Base-by-base conservation (phyloP, 805 yeast genomes). In the Crinitomyces ghanaensis region DNA sequence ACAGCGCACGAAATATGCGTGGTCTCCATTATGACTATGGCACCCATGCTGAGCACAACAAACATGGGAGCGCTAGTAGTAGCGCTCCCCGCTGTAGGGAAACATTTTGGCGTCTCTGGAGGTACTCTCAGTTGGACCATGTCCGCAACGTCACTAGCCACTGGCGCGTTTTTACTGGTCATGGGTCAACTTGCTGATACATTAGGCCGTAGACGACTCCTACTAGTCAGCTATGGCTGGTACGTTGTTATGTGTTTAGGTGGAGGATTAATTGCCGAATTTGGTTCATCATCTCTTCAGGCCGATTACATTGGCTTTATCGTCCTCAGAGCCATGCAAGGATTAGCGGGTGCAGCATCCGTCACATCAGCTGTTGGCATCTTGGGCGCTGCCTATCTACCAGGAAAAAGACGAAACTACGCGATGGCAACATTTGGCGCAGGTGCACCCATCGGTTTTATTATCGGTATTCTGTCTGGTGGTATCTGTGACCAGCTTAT, bases 341-440 rank as follows among this genome's bases (percentile, higher is more conserved):
- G 72, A n/a, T 57, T 62, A 2, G 46, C 54, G 25, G 56, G 63
- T 19, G 65, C 68, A 2, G 63, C 67, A 30, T 57, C 60, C 3
- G 60, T 66, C 1, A 68, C 72, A 3, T 62, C 70, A 3, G 61
- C 66, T 19, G 68, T 67, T 4, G 72, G 71, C 2, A 53, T 65
- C 29, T 39, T 66, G 1, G 68, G 70, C 1, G 48, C 67, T 4
- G 52, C 51, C 5, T 67, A 67, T 38, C 46, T 45, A 20, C 59
- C 63, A 19, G 59, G 67, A 0, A 42, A 41, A 30, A 41, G 70
- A 19, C 62, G 64, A 38, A 65, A 65, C 42, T 40, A 56, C 40
- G 68, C 49, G 7, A 49, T 65, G 60, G 62, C 68, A 26, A 48
- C 57, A 23, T 63, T 63, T 40, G 46, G 62, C 5, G 60, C 61